phyloP scores from a whole-genome alignment of 1,284 basidiomycete species.

The Stygiomarasmius scandens region DNA sequence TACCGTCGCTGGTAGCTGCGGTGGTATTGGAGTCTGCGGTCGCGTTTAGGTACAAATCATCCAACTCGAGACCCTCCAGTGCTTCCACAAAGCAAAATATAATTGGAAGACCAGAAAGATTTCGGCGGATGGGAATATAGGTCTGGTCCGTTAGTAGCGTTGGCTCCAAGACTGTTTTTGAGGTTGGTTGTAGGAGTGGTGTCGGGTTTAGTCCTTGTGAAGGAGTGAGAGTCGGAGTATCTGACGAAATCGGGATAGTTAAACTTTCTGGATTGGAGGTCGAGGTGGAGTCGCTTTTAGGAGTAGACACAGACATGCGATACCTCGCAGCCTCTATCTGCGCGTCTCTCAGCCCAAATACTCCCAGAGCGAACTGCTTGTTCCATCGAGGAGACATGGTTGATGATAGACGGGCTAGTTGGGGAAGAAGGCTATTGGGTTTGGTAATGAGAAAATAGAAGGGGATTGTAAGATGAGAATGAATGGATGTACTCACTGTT shows the following conservation, averaged over 20 bases:
- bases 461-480: no score
- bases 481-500: constrained; percentile 24
- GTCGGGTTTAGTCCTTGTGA: no score
- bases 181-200: no score
- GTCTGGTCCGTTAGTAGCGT: constrained; percentile 43
- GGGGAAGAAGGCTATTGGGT: constrained; percentile 23
- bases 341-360: constrained; percentile 32
- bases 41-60: constrained; percentile 8
- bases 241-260: no score
- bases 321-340: constrained; percentile 25
- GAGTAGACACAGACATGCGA: constrained; percentile 7
- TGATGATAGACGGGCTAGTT: constrained; percentile 9
- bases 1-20: no score
- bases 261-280: no score
- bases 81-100: constrained; percentile 58
- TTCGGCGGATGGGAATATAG: constrained; percentile 47
- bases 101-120: constrained; percentile 52
- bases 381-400: constrained; percentile 21
- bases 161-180: no score
- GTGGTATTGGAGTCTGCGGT: no score
- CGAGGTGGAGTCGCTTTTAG: no score
- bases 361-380: constrained; percentile 36
- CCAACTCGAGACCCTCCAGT: constrained; percentile 46
- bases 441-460: no score
- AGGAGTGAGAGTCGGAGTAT: no score